Conservation (phyloP, 2,329 filamentous ascomycete species). For the Cadophora sp. region DNA sequence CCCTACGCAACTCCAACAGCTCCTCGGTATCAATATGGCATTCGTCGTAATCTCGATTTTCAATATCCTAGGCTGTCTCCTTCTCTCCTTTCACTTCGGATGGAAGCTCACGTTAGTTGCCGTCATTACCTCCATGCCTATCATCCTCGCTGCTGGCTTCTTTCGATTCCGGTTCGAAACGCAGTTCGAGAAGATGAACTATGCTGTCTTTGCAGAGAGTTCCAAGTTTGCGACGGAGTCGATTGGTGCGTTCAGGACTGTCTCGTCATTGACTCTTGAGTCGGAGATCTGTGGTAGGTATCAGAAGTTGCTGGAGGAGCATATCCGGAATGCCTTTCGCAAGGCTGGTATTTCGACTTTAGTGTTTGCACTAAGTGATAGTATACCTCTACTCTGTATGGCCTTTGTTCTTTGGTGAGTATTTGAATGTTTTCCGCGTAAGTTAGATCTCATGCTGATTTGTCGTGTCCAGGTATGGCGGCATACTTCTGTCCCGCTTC, state of each 20-base stretch:
- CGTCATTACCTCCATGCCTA: slow-evolving; percentile 62
- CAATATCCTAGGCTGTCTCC: slow-evolving; percentile 67
- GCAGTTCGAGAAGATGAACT: slow-evolving; percentile 62
- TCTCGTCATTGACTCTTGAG: slow-evolving; percentile 59
- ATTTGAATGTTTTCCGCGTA: no score
- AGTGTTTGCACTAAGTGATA: slow-evolving; percentile 61
- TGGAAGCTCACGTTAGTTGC: slow-evolving; percentile 79
- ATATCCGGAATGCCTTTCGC: slow-evolving; percentile 54
- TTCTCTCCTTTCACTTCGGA: slow-evolving; percentile 73
- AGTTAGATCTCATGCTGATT: not conserved
- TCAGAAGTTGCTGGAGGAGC: slow-evolving; percentile 51
- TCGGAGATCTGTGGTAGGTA: slow-evolving; percentile 60
- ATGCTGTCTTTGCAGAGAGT: slow-evolving; percentile 63
- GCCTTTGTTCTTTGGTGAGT: slow-evolving; percentile 58
- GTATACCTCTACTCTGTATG: slow-evolving; percentile 62
- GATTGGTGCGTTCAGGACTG: slow-evolving; percentile 53
- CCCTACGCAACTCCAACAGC: slow-evolving; percentile 56
- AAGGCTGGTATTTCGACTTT: slow-evolving; percentile 56
- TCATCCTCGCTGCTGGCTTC: slow-evolving; percentile 53
- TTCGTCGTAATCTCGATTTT: slow-evolving; percentile 69
- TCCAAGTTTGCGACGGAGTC: slow-evolving; percentile 69
- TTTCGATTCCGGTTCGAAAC: slow-evolving; percentile 58
- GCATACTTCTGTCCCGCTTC: slow-evolving; percentile 50
- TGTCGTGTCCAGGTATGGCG: slow-evolving; percentile 48
- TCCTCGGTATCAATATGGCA: slow-evolving; percentile 56